Evolutionary conservation across 345 rosid genomes (phyloP).

Genomic region (Citrus trifoliata): DNA sequence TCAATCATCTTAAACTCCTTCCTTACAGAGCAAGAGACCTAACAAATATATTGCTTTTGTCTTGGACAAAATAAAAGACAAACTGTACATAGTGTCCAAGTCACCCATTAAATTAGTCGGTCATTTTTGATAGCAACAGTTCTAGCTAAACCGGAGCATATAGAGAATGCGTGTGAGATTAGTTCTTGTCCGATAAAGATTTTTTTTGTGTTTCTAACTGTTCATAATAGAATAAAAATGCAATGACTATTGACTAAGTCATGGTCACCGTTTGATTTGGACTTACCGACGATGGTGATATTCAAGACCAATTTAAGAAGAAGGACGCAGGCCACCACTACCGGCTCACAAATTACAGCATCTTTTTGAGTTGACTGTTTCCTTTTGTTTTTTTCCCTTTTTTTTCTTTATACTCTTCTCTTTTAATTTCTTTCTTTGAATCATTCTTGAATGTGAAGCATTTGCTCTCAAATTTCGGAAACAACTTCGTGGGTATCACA

Average conservation of each 20-base stretch:
- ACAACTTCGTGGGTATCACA: not conserved
- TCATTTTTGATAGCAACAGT: not conserved
- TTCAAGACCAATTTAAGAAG: not conserved
- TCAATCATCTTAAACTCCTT: not conserved
- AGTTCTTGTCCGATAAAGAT: not conserved
- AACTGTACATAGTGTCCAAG: not conserved
- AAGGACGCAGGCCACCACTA: not conserved
- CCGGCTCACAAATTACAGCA: not conserved
- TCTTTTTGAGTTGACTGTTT: not conserved
- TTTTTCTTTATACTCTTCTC: too few species aligned
- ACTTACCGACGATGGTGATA: slow-evolving; percentile 2
- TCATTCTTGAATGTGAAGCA: not conserved
- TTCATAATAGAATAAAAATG: not conserved
- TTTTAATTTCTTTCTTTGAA: not conserved
- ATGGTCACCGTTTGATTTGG: slow-evolving; percentile 2
- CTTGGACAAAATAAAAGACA: not conserved
- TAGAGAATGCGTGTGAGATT: not conserved
- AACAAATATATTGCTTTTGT: too few species aligned
- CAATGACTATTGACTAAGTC: not conserved
- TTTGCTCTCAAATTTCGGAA: not conserved
- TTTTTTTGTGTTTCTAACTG: too few species aligned
- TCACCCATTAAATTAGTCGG: not conserved
- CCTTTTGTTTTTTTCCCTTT: not conserved
- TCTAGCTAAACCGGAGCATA: not conserved
- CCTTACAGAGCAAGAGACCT: not conserved